Conservation (phyloP, 2,329 filamentous ascomycete species). For the Stemphylium vesicarium region DNA sequence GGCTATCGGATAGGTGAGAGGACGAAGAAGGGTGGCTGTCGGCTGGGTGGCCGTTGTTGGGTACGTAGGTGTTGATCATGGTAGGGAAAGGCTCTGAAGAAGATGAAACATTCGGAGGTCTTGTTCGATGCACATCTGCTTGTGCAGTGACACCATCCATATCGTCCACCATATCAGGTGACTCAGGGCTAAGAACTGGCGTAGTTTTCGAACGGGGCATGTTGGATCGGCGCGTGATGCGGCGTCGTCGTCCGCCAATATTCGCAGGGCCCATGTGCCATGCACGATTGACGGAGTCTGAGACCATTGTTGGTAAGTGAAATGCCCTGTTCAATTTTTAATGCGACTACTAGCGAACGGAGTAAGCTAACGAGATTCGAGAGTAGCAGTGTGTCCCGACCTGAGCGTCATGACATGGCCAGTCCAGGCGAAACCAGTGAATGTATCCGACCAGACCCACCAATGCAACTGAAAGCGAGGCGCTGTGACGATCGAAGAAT, state of each 20-base stretch:
- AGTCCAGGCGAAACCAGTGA: neutral
- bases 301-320: neutral
- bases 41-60: constrained; percentile 2
- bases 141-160: constrained; percentile 2
- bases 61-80: constrained; percentile 7
- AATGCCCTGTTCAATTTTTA: neutral
- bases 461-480: neutral
- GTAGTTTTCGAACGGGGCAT: constrained; percentile 24
- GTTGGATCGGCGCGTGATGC: constrained; percentile 24
- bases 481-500: neutral
- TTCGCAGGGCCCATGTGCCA: constrained; percentile 10
- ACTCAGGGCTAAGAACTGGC: constrained; percentile 15
- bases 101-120: constrained; percentile 9
- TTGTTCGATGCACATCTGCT: neutral
- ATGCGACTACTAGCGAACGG: neutral
- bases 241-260: constrained; percentile 26
- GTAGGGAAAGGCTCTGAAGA: constrained; percentile 1
- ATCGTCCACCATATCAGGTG: constrained; percentile 7
- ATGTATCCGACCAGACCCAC: constrained; percentile 5
- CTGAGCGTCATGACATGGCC: neutral
- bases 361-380: neutral
- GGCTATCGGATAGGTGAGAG: constrained; percentile 1
- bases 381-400: neutral
- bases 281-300: constrained; percentile 3
- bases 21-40: neutral